Base-by-base conservation (phyloP, 2,329 filamentous ascomycete species). In the Colletotrichum zoysiae region DNA sequence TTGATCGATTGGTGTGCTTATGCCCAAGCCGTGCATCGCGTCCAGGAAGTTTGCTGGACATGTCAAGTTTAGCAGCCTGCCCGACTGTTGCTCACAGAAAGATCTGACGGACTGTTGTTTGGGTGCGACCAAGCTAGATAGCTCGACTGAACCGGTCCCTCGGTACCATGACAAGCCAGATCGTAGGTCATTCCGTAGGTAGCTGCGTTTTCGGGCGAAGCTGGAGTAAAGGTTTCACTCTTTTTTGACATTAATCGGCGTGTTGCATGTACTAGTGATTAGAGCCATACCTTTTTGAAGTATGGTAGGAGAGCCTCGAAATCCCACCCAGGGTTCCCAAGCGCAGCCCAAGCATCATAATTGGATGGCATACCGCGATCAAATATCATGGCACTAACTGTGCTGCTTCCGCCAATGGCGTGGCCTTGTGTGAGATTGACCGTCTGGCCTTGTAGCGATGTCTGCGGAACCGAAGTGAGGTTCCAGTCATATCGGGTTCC, bases 391-490 rank as follows among this genome's bases (percentile, higher is more conserved):
- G 84, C 82, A 70, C 87, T 86, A 35, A 87, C 70, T 0, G 83
- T 80, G 23, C 80, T 83, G 42, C 80, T 82, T 5, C 85, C 86
- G 18, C 85, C 85, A 0, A 87, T 78, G 0, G 83, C 81, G 48
- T 84, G 83, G 3, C 84, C 84, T 5, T 84, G 79, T 5, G 80
- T 81, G 48, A 84, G 81, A 6, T 76, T 69, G 26, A 85, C 79
- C 2, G 77, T 74, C 5, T 82, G 79, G 3, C 78, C 77, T 23
- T 81, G 79, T 2, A 85, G 79, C 30, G 76, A 73, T 0, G 78
- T 72, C 56, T 85, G 83, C 0, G 82, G 78, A 3, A 77, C 76
- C 0, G 83, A 82, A 6, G 81, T 79, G 73, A 85, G 82, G 56
- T 80, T 81, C 76, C 83, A 82, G 74, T 85, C 78, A 33, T 77